These are phyloP conservation scores for Aquilaria yunnanensis DNA, from an alignment of 345 rosid genomes.

Conservation along the genomic window DNA sequence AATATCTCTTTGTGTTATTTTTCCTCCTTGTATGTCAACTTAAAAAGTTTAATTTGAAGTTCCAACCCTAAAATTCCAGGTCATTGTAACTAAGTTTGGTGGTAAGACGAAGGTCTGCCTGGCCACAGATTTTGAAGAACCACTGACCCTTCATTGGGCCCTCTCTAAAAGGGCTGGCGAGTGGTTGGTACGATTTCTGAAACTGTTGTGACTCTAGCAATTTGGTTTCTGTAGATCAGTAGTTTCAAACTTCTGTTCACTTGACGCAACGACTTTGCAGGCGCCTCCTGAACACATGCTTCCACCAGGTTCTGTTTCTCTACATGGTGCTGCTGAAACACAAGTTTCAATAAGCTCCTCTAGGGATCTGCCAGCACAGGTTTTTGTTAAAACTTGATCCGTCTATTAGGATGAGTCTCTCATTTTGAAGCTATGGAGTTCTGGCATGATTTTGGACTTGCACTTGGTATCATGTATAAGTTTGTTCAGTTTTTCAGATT, in stretches of 20 bases:
- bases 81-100: constrained; percentile 51
- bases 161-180: constrained; percentile 68
- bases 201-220: constrained; percentile 8
- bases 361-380: constrained; percentile 51
- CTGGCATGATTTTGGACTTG: background rate
- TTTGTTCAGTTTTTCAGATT: constrained; percentile 2
- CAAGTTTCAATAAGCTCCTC: constrained; percentile 31
- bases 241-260: background rate
- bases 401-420: background rate
- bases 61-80: constrained; percentile 33
- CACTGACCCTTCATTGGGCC: constrained; percentile 84
- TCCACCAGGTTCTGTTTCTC: constrained; percentile 63
- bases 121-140: constrained; percentile 62
- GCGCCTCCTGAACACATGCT: constrained; percentile 54
- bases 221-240: background rate
- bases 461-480: too few relatives aligned
- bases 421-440: background rate
- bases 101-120: constrained; percentile 55
- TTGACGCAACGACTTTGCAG: constrained; percentile 42
- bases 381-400: constrained; percentile 15
- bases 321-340: constrained; percentile 53
- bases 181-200: constrained; percentile 66
- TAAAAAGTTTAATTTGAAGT: constrained; percentile 3
- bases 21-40: constrained; percentile 1
- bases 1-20: background rate